Evolutionary conservation across 1,139 yeast species (phyloP).

Genomic region (Pichia sp.): DNA sequence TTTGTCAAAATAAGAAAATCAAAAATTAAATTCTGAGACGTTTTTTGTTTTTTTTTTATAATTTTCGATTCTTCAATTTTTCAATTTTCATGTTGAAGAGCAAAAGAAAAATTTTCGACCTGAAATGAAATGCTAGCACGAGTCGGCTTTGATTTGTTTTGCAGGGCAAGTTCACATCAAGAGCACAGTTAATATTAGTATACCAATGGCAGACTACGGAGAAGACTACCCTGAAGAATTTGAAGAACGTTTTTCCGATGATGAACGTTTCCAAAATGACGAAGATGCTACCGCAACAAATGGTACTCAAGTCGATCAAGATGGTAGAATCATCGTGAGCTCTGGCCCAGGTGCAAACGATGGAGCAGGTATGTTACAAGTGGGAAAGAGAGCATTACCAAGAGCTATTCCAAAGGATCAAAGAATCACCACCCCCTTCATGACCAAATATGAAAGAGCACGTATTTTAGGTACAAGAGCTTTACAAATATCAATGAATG

Average conservation of each 20-base stretch:
- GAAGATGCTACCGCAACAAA: conserved; percentile 69
- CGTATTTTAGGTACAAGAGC: conserved; percentile 96
- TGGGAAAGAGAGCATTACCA: conserved; percentile 58
- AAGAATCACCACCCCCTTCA: conserved; percentile 93
- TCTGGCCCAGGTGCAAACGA: conserved; percentile 63
- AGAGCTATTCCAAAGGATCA: conserved; percentile 85
- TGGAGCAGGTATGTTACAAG: conserved; percentile 47
- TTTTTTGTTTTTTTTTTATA: too few relatives aligned
- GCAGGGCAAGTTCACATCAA: background rate
- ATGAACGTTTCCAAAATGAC: conserved; percentile 37
- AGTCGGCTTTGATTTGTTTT: background rate
- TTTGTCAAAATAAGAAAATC: background rate
- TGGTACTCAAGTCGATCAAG: conserved; percentile 55
- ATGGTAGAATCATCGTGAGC: conserved; percentile 20
- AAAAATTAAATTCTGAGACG: background rate
- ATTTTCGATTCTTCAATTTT: too few relatives aligned
- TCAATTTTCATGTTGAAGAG: background rate
- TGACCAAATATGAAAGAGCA: conserved; percentile 98
- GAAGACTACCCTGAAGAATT: conserved; percentile 31
- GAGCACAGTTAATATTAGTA: background rate
- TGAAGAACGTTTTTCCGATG: conserved; percentile 23
- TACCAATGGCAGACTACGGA: conserved; percentile 42
- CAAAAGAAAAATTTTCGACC: background rate
- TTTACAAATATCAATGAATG: conserved; percentile 92
- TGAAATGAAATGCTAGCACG: background rate